Base-by-base conservation (phyloP, 2,329 filamentous ascomycete species). In the Aspergillus melleus region DNA sequence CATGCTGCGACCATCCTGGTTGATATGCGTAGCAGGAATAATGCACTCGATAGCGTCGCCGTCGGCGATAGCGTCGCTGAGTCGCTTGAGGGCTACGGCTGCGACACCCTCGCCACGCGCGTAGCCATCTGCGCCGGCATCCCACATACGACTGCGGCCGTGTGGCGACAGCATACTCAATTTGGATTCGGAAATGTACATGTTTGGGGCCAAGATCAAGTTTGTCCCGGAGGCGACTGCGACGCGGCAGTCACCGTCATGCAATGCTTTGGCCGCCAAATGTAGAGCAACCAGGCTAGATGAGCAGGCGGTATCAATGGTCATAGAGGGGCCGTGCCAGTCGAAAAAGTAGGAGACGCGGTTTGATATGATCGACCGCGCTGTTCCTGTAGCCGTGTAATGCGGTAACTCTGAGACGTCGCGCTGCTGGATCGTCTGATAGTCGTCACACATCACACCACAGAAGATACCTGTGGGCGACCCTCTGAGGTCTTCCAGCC, bases 61-160 rank as follows among this genome's bases (percentile, higher is more conserved):
- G 61, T 81, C 76, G 0, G 54, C 66, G 2, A 86, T 53, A 0
- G 84, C 85, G 1, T 75, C 68, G 4, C 66, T 68, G 0, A 86
- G 66, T 1, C 66, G 72, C 67, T 86, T 86, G 0, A 87, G 60
- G 0, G 85, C 69, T 0, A 86, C 58, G 0, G 74, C 70, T 0
- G 76, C 77, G 6, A 83, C 67, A 0, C 82, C 83, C 55, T 86
- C 84, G 3, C 79, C 81, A 0, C 82, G 75, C 24, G 72, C 80
- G 68, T 75, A 82, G n/a, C 81, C 82, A 59, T 82, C 68, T 0
- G 79, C 83, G 1, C 63, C 65, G 0, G 64, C 68, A 63, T 78
- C 76, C 66, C 72, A 80, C 66, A 74, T 81, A 53, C 78, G 79
- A 14, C 78, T 84, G 42, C 79, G 76, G 0, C 82, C 82, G 0